Evolutionary conservation across 2,329 filamentous ascomycete genomes (phyloP).

Genomic region (Zopfia rhizophila): DNA sequence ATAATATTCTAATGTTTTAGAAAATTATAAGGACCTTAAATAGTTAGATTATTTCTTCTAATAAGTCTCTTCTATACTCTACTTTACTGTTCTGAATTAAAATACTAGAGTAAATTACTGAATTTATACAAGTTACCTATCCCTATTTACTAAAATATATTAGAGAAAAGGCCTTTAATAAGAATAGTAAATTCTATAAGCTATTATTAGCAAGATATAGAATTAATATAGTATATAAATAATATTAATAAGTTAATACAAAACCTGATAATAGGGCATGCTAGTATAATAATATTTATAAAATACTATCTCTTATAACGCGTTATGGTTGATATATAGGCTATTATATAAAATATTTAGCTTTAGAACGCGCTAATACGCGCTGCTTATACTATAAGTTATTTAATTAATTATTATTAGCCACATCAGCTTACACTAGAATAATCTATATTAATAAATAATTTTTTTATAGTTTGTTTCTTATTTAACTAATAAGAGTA

Average conservation of each 20-base stretch:
- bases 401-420: constrained; percentile 3
- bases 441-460: too few species aligned
- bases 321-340: constrained; percentile 7
- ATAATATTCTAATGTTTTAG: constrained; percentile 44
- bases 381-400: constrained; percentile 1
- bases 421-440: too few species aligned
- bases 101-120: constrained; percentile 41
- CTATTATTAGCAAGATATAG: constrained; percentile 4
- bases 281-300: constrained; percentile 7
- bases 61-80: constrained; percentile 29
- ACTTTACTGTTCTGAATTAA: constrained; percentile 38
- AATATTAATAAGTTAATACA: constrained; percentile 34
- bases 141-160: constrained; percentile 45
- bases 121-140: constrained; percentile 40
- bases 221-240: constrained; percentile 10
- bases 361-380: background rate
- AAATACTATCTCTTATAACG: constrained; percentile 10
- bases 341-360: constrained; percentile 2
- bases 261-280: constrained; percentile 38
- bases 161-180: constrained; percentile 47
- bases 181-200: constrained; percentile 39
- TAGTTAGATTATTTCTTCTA: constrained; percentile 31
- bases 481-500: background rate
- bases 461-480: background rate
- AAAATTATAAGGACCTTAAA: constrained; percentile 25